These are phyloP conservation scores for Arthroderma sp. DNA, from an alignment of 2,329 filamentous ascomycete genomes.

Conservation along the genomic window DNA sequence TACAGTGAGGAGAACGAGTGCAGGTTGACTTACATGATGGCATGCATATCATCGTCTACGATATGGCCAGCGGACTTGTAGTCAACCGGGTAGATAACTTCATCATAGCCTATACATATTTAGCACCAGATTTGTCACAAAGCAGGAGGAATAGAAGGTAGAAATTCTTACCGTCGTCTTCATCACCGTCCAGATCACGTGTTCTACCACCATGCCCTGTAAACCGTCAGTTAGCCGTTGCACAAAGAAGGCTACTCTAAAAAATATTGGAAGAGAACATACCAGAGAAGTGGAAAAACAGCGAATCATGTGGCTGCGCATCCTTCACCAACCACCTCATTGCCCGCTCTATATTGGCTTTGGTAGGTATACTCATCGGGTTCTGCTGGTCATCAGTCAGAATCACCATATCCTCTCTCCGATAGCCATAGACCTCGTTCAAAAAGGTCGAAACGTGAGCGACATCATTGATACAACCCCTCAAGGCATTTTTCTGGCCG, in stretches of 20 bases:
- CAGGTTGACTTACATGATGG: slow-evolving; percentile 1
- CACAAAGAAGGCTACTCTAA: neutral
- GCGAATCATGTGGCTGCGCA: slow-evolving; percentile 2
- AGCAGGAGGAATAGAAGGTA: neutral
- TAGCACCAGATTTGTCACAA: no score
- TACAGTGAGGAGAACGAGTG: neutral
- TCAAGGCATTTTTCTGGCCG: neutral
- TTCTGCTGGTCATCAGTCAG: slow-evolving; percentile 2
- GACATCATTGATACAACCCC: slow-evolving; percentile 4
- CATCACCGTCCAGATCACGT: slow-evolving; percentile 2
- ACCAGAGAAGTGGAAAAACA: slow-evolving; percentile 4
- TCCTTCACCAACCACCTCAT: slow-evolving; percentile 2
- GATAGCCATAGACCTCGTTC: slow-evolving; percentile 1
- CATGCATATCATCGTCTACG: slow-evolving; percentile 4
- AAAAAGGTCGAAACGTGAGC: slow-evolving; percentile 2
- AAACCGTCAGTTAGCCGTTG: neutral
- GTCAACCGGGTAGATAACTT: slow-evolving; percentile 5
- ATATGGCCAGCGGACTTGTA: slow-evolving; percentile 1
- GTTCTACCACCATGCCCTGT: slow-evolving; percentile 3
- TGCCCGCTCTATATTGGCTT: slow-evolving; percentile 1
- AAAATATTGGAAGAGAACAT: neutral
- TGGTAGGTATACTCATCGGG: slow-evolving; percentile 1
- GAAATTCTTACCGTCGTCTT: slow-evolving; percentile 2
- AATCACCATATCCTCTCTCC: slow-evolving; percentile 3
- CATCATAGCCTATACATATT: neutral